Conservation (phyloP, 2,329 filamentous ascomycete genomes). For the Exophiala oligosperma region DNA sequence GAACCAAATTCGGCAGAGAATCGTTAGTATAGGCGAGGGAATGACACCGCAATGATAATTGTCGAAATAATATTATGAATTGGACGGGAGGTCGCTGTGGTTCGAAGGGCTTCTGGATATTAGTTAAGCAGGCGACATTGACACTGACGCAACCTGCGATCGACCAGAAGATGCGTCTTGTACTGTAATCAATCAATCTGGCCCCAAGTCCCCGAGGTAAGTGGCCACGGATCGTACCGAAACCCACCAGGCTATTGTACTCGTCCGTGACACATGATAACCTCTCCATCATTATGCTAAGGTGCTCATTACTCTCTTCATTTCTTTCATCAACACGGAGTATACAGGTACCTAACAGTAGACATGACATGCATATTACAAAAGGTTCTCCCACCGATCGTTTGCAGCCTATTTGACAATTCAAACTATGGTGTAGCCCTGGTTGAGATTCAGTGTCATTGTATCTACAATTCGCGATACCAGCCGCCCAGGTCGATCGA, state of each 20-base stretch:
- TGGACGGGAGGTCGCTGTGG: not conserved
- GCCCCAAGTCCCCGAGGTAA: not conserved
- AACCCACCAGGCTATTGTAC: not conserved
- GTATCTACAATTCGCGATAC: no score
- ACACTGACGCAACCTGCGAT: not conserved
- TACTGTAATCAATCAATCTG: not conserved
- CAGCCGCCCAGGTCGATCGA: no score
- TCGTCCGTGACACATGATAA: no score
- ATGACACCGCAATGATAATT: not conserved
- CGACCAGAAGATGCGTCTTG: not conserved
- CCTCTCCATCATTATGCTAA: no score
- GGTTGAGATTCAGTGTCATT: no score
- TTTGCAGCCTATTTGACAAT: not conserved
- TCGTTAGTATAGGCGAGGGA: not conserved
- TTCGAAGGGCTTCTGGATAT: slow-evolving; percentile 9
- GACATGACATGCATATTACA: no score
- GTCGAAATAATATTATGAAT: not conserved
- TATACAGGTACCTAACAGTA: no score
- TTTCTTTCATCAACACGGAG: no score
- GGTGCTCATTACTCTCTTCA: no score
- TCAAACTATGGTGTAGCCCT: no score
- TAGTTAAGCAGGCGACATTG: slow-evolving; percentile 4
- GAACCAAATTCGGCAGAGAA: not conserved
- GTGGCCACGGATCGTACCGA: not conserved
- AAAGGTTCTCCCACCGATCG: no score